These are phyloP conservation scores for Microcos paniculata DNA, from an alignment of 345 rosid genomes.

Conservation along the genomic window DNA sequence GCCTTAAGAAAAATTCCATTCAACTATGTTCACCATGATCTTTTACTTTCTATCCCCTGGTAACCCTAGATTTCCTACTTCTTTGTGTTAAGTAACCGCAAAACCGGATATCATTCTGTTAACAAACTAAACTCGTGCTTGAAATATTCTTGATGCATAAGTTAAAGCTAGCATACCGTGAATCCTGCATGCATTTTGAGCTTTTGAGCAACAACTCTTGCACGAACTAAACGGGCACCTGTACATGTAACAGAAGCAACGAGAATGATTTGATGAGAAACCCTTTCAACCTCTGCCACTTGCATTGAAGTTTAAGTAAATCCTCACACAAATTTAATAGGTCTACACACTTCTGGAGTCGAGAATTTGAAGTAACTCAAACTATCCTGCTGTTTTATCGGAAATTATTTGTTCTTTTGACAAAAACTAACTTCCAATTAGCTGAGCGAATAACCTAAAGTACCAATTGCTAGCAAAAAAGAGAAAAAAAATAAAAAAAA, in stretches of 20 bases:
- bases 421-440: neutral
- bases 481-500: neutral
- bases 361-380: neutral
- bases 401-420: neutral
- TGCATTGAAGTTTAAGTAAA: neutral
- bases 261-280: neutral
- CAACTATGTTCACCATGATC: neutral
- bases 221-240: slow-evolving; percentile 96
- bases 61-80: neutral
- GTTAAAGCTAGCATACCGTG: slow-evolving; percentile 55
- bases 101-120: neutral
- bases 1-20: neutral
- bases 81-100: neutral
- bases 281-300: slow-evolving; percentile 10
- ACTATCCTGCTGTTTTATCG: neutral
- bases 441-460: neutral
- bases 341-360: neutral
- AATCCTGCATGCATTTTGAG: slow-evolving; percentile 92
- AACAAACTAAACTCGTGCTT: neutral
- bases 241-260: slow-evolving; percentile 32
- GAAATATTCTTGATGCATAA: neutral
- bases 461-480: neutral
- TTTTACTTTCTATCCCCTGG: neutral
- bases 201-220: slow-evolving; percentile 93
- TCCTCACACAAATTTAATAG: neutral